Conservation (phyloP, 768 basidiomycete species). For the Mycena galopus region DNA sequence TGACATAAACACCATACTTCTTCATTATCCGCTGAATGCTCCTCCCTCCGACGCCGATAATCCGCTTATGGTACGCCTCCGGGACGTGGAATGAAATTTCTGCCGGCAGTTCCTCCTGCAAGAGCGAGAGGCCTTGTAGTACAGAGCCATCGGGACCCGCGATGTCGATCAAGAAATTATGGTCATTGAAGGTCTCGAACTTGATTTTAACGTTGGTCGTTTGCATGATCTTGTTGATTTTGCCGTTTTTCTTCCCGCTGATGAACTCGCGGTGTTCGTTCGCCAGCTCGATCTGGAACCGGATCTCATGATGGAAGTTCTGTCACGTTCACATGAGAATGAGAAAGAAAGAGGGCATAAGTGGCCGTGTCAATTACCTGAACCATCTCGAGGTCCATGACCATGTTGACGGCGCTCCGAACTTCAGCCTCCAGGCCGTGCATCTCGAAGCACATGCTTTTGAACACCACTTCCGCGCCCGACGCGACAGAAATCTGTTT, state of each 20-base stretch:
- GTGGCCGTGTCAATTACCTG: slow-evolving; percentile 67
- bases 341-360: not conserved
- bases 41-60: slow-evolving; percentile 97
- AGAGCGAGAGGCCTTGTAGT: slow-evolving; percentile 86
- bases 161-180: slow-evolving; percentile 95
- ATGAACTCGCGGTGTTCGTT: slow-evolving; percentile 99
- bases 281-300: slow-evolving; percentile 97
- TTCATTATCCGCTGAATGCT: slow-evolving; percentile 99
- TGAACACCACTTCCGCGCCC: slow-evolving; percentile 96
- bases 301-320: slow-evolving; percentile 97
- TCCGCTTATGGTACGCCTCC: slow-evolving; percentile 97
- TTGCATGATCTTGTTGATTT: slow-evolving; percentile 99
- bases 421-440: slow-evolving; percentile 95
- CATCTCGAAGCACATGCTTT: slow-evolving; percentile 97
- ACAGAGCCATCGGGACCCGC: slow-evolving; percentile 88
- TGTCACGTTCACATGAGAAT: slow-evolving; percentile 46
- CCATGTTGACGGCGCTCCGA: slow-evolving; percentile 84
- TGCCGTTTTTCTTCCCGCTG: slow-evolving; percentile 99
- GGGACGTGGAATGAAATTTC: slow-evolving; percentile 99
- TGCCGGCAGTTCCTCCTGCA: slow-evolving; percentile 98
- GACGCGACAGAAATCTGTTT: slow-evolving; percentile 89
- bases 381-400: slow-evolving; percentile 91
- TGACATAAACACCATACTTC: slow-evolving; percentile 99
- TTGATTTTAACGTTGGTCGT: slow-evolving; percentile 97
- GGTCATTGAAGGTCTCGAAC: slow-evolving; percentile 97